A percentile compares a stretch with the other conserved stretches of the same genome.
These are phyloP conservation scores for Cladosporium sp. DNA, from an alignment of 2,329 filamentous ascomycete species.

Conservation along the genomic window DNA sequence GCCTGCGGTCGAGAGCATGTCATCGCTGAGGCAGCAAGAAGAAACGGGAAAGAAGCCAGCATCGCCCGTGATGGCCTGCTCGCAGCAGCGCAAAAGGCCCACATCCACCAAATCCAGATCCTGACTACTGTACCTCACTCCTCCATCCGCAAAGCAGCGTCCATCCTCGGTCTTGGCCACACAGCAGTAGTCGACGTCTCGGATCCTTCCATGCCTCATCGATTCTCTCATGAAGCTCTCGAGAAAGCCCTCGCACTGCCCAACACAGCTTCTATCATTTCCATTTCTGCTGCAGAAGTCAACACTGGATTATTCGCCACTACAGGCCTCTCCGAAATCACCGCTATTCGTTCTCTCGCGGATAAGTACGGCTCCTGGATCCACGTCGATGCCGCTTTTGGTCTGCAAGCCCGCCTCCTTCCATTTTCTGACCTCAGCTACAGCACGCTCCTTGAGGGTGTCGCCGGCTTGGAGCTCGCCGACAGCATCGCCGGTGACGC, in stretches of 20 bases:
- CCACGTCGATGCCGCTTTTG: slow-evolving; percentile 90
- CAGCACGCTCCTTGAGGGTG: slow-evolving; percentile 52
- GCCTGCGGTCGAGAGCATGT: slow-evolving; percentile 72
- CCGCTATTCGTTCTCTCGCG: slow-evolving; percentile 66
- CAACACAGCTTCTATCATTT: slow-evolving; percentile 69
- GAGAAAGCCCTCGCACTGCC: slow-evolving; percentile 60
- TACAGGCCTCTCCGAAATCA: slow-evolving; percentile 58
- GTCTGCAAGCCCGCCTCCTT: slow-evolving; percentile 74
- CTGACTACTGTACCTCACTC: slow-evolving; percentile 83
- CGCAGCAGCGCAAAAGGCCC: slow-evolving; percentile 64
- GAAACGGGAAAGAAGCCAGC: slow-evolving; percentile 37
- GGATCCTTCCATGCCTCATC: slow-evolving; percentile 62
- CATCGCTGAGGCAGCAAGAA: slow-evolving; percentile 49
- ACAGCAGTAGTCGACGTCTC: slow-evolving; percentile 64
- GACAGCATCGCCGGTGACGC: slow-evolving; percentile 86
- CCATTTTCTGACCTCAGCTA: slow-evolving; percentile 56
- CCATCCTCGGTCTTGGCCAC: slow-evolving; percentile 77
- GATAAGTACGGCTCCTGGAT: slow-evolving; percentile 79
- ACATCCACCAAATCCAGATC: slow-evolving; percentile 70
- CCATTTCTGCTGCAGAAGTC: slow-evolving; percentile 83
- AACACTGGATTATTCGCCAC: slow-evolving; percentile 84
- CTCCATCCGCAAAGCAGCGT: slow-evolving; percentile 79
- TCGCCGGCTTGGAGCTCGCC: slow-evolving; percentile 72
- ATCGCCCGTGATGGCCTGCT: slow-evolving; percentile 72
- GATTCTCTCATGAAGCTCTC: slow-evolving; percentile 67